phyloP scores from a whole-genome alignment of 306 rosid species.

The Fragaria iinumae region DNA sequence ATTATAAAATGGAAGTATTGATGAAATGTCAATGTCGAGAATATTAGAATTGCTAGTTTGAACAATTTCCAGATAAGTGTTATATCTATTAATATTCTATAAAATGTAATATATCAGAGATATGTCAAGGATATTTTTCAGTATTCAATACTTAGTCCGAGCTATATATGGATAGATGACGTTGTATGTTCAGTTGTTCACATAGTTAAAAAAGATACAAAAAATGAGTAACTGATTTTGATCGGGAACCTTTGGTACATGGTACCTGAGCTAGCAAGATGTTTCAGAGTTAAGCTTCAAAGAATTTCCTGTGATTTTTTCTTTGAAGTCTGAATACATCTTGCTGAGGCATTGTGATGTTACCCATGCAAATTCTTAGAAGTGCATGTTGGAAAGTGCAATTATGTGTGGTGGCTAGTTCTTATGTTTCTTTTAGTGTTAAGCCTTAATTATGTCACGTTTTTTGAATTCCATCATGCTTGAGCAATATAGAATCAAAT shows the following conservation, averaged over 20 bases:
- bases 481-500: neutral
- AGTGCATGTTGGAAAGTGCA: neutral
- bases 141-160: neutral
- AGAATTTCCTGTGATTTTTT: neutral
- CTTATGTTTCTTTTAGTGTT: neutral
- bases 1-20: neutral
- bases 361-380: neutral
- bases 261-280: neutral
- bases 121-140: neutral
- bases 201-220: neutral
- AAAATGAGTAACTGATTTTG: neutral
- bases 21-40: slow-evolving; percentile 1
- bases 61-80: neutral
- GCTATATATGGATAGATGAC: neutral
- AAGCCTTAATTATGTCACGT: neutral
- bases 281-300: neutral
- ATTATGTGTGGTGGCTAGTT: neutral
- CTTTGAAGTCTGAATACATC: neutral
- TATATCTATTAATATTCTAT: neutral
- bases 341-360: neutral
- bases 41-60: slow-evolving; percentile 1
- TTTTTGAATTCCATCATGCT: neutral
- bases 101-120: neutral
- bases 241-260: neutral
- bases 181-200: neutral